Base-by-base conservation (phyloP, 2,329 filamentous ascomycete genomes). In the Drechslera avenae region DNA sequence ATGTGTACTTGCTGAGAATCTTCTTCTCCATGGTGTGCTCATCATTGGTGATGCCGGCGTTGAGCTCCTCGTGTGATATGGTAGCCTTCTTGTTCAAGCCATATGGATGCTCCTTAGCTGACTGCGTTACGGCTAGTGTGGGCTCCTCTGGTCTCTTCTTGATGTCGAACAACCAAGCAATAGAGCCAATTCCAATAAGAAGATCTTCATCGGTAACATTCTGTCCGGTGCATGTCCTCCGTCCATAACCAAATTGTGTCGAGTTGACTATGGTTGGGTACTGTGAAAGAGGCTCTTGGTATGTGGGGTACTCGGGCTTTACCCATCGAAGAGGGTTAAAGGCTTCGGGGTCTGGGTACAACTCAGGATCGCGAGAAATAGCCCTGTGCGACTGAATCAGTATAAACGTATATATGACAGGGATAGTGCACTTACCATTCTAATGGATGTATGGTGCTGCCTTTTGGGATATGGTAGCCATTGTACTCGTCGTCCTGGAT, bases 301-400 rank as follows among this genome's bases (percentile, higher is more conserved):
- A 83, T 0, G 78, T 81, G n/a, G 80, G 80, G 65, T 75, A 83
- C 10, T 71, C 70, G 1, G 79, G 73, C 28, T 81, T 73, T 71
- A 93, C 91, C 81, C 81, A 84, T 39, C 81, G 76, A 21, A 80
- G 76, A 3, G 82, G 81, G 28, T 79, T 78, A 69, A 82, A 84
- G 18, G 71, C 69, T 68, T 97, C 93, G 2, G 94, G 91, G 68
- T 94, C 35, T 2, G 80, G 80, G 60, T 81, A 84, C 31, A 78
- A 73, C 2, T 67, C 66, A 7, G 79, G 76, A 46, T 83, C 81
- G 21, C 80, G 78, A 26, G 81, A 76, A 56, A 83, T 81, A 21
- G 80, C 75, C 77, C 78, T 79, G 19, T 34, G 13, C 2, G 33
- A 16, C 6, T 28, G 23, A 37, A 18, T 66, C 57, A 63, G 62